Evolutionary conservation across 768 basidiomycete species (phyloP), one percentile per base, ranked within the genome.

Genomic region (Hygrophorus pudorinus): DNA sequence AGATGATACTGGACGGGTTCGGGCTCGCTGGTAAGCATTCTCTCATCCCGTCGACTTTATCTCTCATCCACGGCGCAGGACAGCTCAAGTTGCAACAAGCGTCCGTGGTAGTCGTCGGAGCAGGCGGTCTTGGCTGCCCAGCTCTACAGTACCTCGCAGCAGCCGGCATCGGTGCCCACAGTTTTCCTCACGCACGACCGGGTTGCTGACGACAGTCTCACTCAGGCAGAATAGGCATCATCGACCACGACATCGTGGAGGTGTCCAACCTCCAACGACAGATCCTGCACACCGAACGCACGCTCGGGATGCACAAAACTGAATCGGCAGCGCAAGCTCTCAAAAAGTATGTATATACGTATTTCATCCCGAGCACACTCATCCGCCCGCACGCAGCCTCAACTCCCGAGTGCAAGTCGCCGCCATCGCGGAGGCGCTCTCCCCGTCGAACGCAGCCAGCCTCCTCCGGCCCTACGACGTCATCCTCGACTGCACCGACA

Each of bases 121-220:
- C 93, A 12, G 96, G 96, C 0, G 96, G 96, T 7, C 71, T 99
- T 10, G 96, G 96, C 9, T 98, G 96, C 60, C 92, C 96, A 38
- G 89, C 88, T 32, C 69, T 99, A 37, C 90, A 96, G 57, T 96
- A 98, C 61, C 77, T 99, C 9, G 89, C 79, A 3, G 88, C 90
- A 5, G 85, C 89, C 11, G 96, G 96, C 18, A 73, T 98, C 47
- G 94, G 94, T 88, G 54, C 51, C 82, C 56, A 35, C 29, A 21
- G 20, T 27, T 27, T 31, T 35, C 38, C 9, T 33, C 11, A 18
- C 30, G 38, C 12, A 11, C 16, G 9, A 40, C 21, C 48, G 21
- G 10, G 11, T 20, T 41, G 5, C 2, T 29, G 18, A 39, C 6
- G 2, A 3, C 27, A 20, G 10, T 13, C 28, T 17, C 9, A 53